Percentiles rank a stretch among this genome's conserved stretches.
These are phyloP conservation scores for Colletotrichum sp. DNA, from an alignment of 2,329 filamentous ascomycete genomes.

Conservation along the genomic window DNA sequence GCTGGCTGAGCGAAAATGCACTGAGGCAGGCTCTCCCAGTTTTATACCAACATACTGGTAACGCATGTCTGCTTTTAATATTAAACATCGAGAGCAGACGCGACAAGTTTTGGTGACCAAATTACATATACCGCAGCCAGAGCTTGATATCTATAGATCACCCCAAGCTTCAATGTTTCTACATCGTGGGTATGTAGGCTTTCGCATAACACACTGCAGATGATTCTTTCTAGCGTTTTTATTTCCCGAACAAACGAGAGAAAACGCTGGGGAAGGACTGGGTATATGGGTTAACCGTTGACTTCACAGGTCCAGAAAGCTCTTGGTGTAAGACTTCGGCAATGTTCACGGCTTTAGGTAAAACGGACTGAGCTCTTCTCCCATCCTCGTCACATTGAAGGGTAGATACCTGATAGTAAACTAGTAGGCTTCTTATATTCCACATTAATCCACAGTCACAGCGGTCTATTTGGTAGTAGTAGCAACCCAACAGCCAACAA, in stretches of 20 bases:
- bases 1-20: neutral
- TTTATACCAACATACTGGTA: neutral
- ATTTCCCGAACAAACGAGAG: neutral
- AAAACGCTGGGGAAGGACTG: neutral
- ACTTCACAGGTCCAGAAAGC: too few species aligned
- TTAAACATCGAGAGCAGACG: neutral
- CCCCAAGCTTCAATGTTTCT: neutral
- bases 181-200: neutral
- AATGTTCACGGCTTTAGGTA: fast-evolving
- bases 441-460: neutral
- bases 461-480: neutral
- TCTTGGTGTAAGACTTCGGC: neutral
- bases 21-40: too few species aligned
- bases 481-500: neutral
- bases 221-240: neutral
- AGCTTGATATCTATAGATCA: neutral
- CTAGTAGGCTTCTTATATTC: neutral
- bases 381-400: neutral
- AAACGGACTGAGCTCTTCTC: neutral
- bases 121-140: fast-evolving
- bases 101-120: neutral
- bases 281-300: too few species aligned
- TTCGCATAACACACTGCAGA: fast-evolving
- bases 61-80: neutral
- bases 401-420: neutral